phyloP scores from a whole-genome alignment of 2,329 filamentous ascomycete species.

The Botrytis aclada region DNA sequence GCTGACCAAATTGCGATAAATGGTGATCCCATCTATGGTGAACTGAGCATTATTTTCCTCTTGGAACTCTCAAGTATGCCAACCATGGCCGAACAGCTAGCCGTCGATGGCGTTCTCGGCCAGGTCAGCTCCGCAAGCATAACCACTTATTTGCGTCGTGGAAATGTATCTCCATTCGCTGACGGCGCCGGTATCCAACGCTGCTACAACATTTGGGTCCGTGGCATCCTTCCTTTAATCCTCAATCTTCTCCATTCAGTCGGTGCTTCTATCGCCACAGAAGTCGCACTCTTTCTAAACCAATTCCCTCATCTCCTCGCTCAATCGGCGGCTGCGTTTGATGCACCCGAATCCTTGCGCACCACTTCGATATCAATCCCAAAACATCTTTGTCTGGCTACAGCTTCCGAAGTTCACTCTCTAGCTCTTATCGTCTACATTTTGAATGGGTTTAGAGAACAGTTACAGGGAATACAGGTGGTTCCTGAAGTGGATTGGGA shows the following conservation, averaged over 20 bases:
- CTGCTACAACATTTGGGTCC: constrained; percentile 86
- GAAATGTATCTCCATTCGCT: constrained; percentile 74
- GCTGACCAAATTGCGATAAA: constrained; percentile 75
- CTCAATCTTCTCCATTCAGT: constrained; percentile 84
- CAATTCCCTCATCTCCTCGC: constrained; percentile 78
- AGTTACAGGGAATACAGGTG: constrained; percentile 60
- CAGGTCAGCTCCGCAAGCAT: constrained; percentile 78
- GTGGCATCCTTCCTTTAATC: constrained; percentile 81
- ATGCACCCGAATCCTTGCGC: constrained; percentile 53
- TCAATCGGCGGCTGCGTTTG: constrained; percentile 70
- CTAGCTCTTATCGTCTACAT: constrained; percentile 74
- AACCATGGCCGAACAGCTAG: constrained; percentile 81
- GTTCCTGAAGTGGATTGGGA: constrained; percentile 77
- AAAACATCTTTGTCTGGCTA: constrained; percentile 66
- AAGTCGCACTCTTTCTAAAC: constrained; percentile 84
- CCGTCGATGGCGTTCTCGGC: constrained; percentile 78
- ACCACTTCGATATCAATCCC: constrained; percentile 48
- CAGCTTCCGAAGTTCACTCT: constrained; percentile 75
- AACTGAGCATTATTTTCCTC: constrained; percentile 85
- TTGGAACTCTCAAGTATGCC: constrained; percentile 82
- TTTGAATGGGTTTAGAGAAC: constrained; percentile 61
- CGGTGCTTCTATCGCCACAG: constrained; percentile 75
- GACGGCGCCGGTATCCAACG: constrained; percentile 64
- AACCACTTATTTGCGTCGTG: constrained; percentile 70
- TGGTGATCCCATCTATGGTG: constrained; percentile 86